Evolutionary conservation across 345 rosid species (phyloP), one percentile per base, ranked within the genome.

Genomic region (Euphorbia lathyris): DNA sequence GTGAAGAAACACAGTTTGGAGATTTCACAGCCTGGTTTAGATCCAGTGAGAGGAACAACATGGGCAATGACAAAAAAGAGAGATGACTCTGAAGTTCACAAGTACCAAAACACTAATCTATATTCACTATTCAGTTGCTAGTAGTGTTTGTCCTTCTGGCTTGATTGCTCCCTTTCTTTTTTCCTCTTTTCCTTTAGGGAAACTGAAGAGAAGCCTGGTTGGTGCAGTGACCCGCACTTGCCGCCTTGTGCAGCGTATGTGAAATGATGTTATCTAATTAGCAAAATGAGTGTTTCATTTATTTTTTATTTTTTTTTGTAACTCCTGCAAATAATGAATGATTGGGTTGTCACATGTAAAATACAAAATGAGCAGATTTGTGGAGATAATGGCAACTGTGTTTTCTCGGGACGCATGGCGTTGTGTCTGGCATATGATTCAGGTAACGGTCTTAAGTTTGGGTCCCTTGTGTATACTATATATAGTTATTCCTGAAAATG

Each of bases 211-310:
- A 88, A 76, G 78, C 85, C 87, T 45, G 98, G 96, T 9, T 87
- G 97, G 96, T 95, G 98, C 77, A 71, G 69, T 27, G 85, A 90
- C 79, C 91, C 88, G 22, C 82, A 82, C 68, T 76, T 87, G 80
- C 99, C 99, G 9, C 99, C 99, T 53, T 92, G 98, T 85, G 98
- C 97, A 70, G 97, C 97, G 98, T 95, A 95, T 38, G 89, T 8
- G 12, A 40, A 63, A 19, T n/a, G 5, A 45, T 51, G 47, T 51
- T 22, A 43, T 20, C 26, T 16, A 25, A 58, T 38, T 20, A 56
- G 14, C 47, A 52, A 48, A 30, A 55, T n/a, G n/a, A n/a, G n/a
- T n/a, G n/a, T n/a, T n/a, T 22, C 16, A 38, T 47, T 50, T 50
- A 27, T 22, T 9, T 64, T 52, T 68, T 61, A 38, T 45, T 65